phyloP scores from a whole-genome alignment of 2,329 filamentous ascomycete genomes.

The Trichophyton equinum region DNA sequence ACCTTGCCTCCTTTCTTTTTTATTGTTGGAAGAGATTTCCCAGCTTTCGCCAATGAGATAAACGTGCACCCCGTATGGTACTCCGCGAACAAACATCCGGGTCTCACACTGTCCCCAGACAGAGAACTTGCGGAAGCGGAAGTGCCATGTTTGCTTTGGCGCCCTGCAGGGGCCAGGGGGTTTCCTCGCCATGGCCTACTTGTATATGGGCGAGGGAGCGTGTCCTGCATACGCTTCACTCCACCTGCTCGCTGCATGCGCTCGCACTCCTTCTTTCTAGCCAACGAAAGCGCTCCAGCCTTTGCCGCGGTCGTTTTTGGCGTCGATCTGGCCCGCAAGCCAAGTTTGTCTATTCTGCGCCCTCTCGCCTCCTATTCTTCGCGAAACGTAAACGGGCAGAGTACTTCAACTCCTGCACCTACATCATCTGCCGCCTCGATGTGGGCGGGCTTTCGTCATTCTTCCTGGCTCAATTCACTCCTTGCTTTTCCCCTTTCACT shows the following conservation, averaged over 20 bases:
- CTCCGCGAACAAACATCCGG: background rate
- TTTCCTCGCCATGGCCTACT: no score
- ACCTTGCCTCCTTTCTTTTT: background rate
- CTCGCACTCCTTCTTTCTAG: background rate
- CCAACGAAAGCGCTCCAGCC: background rate
- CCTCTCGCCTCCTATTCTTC: background rate
- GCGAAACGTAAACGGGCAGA: background rate
- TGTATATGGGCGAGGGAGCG: background rate
- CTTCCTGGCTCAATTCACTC: background rate
- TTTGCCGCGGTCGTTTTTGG: background rate
- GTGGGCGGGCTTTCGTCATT: background rate
- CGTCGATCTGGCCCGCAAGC: background rate
- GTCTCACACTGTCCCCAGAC: background rate
- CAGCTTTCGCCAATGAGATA: background rate
- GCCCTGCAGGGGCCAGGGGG: background rate
- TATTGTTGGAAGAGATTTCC: no score
- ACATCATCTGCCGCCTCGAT: background rate
- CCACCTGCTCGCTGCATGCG: background rate
- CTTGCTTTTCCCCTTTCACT: background rate
- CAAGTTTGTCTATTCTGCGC: background rate
- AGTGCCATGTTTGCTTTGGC: slow-evolving; percentile 1
- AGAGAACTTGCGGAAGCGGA: background rate
- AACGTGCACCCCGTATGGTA: background rate
- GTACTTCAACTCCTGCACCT: background rate
- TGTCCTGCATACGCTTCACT: background rate